A percentile compares a stretch with the other conserved stretches of the same genome.
These are phyloP conservation scores for Cryomyces minteri DNA, from an alignment of 495 filamentous ascomycete species.

Conservation along the genomic window DNA sequence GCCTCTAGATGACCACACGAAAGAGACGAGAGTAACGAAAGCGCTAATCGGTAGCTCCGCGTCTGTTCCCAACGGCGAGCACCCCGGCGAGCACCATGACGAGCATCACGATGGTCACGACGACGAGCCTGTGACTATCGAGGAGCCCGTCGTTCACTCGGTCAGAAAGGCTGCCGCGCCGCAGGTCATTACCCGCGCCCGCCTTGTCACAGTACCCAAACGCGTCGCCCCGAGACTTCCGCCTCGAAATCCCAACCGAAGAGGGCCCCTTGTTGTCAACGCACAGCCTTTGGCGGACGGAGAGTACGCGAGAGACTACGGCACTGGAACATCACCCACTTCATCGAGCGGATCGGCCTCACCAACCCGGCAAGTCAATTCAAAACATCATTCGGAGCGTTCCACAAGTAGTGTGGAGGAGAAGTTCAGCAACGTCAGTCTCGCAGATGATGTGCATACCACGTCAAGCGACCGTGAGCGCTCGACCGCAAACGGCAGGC, in stretches of 20 bases:
- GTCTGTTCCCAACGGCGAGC: conserved; percentile 3
- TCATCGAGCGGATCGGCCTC: too few species aligned
- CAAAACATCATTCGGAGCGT: too few species aligned
- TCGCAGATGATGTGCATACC: too few species aligned
- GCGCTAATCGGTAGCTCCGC: conserved; percentile 1
- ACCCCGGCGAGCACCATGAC: conserved; percentile 1
- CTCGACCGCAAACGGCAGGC: too few species aligned
- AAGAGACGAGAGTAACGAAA: not conserved
- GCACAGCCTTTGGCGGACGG: not conserved
- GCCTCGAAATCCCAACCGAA: conserved; percentile 18
- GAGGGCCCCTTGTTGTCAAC: conserved; percentile 8
- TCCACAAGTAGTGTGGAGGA: too few species aligned
- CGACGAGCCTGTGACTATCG: conserved; percentile 1
- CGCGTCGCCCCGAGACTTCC: conserved; percentile 17
- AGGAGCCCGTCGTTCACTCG: conserved; percentile 12
- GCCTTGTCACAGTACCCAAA: conserved; percentile 19
- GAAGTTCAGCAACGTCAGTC: too few species aligned
- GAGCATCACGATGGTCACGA: conserved; percentile 4
- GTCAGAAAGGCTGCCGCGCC: conserved; percentile 10
- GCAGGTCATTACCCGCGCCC: conserved; percentile 12
- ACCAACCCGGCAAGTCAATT: too few species aligned
- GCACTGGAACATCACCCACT: too few species aligned
- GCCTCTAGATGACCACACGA: not conserved
- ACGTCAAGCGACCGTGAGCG: too few species aligned
- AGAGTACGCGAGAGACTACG: too few species aligned